Conservation (phyloP, 495 filamentous ascomycete genomes). For the Stereocaulon alpinum region DNA sequence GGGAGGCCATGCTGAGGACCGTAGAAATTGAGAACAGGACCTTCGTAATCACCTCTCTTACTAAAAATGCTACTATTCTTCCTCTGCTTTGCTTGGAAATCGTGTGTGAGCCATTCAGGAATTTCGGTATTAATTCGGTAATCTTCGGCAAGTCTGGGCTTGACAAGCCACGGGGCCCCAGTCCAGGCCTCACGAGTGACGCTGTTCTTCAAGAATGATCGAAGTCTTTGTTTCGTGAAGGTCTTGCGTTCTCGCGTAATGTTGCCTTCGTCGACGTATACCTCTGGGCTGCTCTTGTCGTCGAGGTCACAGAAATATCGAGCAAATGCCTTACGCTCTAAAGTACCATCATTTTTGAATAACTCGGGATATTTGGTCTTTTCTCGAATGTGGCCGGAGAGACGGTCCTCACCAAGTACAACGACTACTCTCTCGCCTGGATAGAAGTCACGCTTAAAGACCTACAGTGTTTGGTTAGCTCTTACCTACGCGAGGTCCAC, state of each 20-base stretch:
- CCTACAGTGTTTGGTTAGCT: slow-evolving; percentile 34
- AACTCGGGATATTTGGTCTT: slow-evolving; percentile 68
- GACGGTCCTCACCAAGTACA: slow-evolving; percentile 54
- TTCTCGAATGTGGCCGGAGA: slow-evolving; percentile 71
- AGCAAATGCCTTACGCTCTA: slow-evolving; percentile 55
- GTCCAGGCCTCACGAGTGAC: slow-evolving; percentile 85
- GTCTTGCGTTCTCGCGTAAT: slow-evolving; percentile 81
- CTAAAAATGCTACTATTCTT: slow-evolving; percentile 52
- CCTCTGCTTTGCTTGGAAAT: slow-evolving; percentile 65
- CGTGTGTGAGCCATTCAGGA: slow-evolving; percentile 71
- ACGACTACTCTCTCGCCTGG: slow-evolving; percentile 81
- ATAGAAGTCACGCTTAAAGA: slow-evolving; percentile 90
- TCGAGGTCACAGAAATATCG: slow-evolving; percentile 72
- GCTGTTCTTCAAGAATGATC: slow-evolving; percentile 90
- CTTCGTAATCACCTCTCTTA: slow-evolving; percentile 52
- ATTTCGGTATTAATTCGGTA: slow-evolving; percentile 79
- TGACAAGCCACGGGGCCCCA: slow-evolving; percentile 92
- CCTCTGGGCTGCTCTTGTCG: slow-evolving; percentile 60
- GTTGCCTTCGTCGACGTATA: slow-evolving; percentile 67
- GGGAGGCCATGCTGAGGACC: slow-evolving; percentile 50
- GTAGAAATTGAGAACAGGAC: slow-evolving; percentile 43
- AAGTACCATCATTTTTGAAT: slow-evolving; percentile 50
- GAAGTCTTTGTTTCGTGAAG: slow-evolving; percentile 90
- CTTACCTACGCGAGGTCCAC: neutral
- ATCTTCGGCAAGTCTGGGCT: slow-evolving; percentile 67